Base-by-base conservation (phyloP, 768 basidiomycete genomes). In the Russula brevipes region DNA sequence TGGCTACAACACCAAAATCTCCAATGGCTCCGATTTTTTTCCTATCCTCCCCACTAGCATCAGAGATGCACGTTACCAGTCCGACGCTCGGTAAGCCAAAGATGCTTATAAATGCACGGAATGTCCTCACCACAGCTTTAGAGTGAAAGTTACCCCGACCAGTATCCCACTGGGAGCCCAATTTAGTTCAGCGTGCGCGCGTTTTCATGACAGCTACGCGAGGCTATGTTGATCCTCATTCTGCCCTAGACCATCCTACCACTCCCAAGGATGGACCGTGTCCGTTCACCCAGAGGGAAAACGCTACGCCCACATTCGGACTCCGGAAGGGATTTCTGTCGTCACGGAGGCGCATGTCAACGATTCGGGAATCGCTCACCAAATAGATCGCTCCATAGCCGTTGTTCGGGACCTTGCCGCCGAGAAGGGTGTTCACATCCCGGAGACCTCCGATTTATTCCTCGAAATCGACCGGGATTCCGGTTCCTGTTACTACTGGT, bases 261-360 rank as follows among this genome's bases (percentile, higher is more conserved):
- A n/a, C 24, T 42, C 62, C 51, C 36, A 31, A 30, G 31, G 39
- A 3, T 63, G 62, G 62, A 59, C 39, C 0, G 33, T 49, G 4
- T 59, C 62, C 4, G 2, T 47, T 47, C 62, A 63, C 6, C 52
- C 62, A 24, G 62, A 63, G 33, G 62, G 62, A 11, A 63, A 54
- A 31, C 38, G 46, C 17, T 63, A 63, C 6, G 38, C 57, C 0
- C 45, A 59, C 24, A 36, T 31, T n/a, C n/a, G 8, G 5, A 36
- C 10, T 3, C 38, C 54, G 9, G 19, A 14, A 2, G 61, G 61
- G 6, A 17, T 63, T 1, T 59, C 57, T n/a, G n/a, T n/a, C n/a
- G n/a, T n/a, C n/a, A n/a, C n/a, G n/a, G n/a, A n/a, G n/a, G n/a
- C n/a, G n/a, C n/a, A 12, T 10, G 42, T 59, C 1, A 1, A 4